phyloP scores from a whole-genome alignment of 768 basidiomycete species.

The Suillus lakei region DNA sequence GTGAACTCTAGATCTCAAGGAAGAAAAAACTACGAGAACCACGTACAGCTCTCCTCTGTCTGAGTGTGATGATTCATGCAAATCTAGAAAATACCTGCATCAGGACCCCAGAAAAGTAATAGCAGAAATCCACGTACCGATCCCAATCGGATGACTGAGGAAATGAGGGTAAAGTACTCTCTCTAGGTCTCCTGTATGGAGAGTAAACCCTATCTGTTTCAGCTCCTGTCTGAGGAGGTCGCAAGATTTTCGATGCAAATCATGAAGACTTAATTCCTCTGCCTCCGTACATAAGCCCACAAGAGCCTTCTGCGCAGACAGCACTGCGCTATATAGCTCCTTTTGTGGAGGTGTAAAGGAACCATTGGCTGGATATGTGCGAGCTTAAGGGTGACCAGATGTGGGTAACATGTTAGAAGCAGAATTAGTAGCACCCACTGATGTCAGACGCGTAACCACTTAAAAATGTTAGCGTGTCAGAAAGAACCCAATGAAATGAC shows the following conservation, averaged over 20 bases:
- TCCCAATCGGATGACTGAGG: slow-evolving; percentile 89
- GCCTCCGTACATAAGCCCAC: slow-evolving; percentile 63
- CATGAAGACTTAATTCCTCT: slow-evolving; percentile 63
- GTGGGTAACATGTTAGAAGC: slow-evolving; percentile 11
- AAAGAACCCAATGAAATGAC: slow-evolving; percentile 24
- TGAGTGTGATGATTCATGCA: slow-evolving; percentile 81
- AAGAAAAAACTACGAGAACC: slow-evolving; percentile 7
- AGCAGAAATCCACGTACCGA: slow-evolving; percentile 53
- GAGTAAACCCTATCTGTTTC: slow-evolving; percentile 58
- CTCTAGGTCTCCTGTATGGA: slow-evolving; percentile 61
- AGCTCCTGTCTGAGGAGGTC: slow-evolving; percentile 72
- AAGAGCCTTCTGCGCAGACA: slow-evolving; percentile 73
- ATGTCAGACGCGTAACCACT: slow-evolving; percentile 96
- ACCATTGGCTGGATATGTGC: slow-evolving; percentile 88
- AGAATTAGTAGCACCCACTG: slow-evolving; percentile 51
- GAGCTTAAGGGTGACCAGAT: slow-evolving; percentile 50
- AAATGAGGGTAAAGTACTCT: slow-evolving; percentile 89
- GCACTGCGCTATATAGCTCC: slow-evolving; percentile 83
- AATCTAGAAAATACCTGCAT: slow-evolving; percentile 52
- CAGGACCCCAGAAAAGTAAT: slow-evolving; percentile 8
- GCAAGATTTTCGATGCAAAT: slow-evolving; percentile 78
- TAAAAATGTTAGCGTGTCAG: slow-evolving; percentile 13
- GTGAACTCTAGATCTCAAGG: slow-evolving; percentile 6
- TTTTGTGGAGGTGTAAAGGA: slow-evolving; percentile 77
- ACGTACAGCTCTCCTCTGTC: slow-evolving; percentile 60